phyloP scores from a whole-genome alignment of 2,329 filamentous ascomycete species.

The Clarireedia paspali region DNA sequence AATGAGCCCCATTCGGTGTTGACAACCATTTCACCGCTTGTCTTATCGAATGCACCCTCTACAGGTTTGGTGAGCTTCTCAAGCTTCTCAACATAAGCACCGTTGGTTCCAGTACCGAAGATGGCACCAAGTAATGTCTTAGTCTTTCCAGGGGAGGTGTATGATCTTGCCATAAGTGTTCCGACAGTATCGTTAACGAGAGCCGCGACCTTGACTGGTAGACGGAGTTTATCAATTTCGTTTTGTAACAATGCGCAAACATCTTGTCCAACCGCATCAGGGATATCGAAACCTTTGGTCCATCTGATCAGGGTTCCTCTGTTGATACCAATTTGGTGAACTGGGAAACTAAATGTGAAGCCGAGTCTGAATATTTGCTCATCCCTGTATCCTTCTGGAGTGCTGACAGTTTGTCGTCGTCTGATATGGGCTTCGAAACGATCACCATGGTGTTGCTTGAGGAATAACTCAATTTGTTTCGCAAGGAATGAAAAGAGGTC shows the following conservation, averaged over 20 bases:
- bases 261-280: constrained; percentile 89
- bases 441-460: constrained; percentile 79
- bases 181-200: constrained; percentile 97
- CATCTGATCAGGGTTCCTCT: constrained; percentile 89
- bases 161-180: constrained; percentile 94
- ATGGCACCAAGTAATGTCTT: constrained; percentile 90
- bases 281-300: constrained; percentile 98
- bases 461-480: constrained; percentile 82
- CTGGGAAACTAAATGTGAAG: constrained; percentile 98
- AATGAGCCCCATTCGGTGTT: constrained; percentile 99
- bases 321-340: constrained; percentile 91
- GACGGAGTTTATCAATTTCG: constrained; percentile 77
- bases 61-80: constrained; percentile 74
- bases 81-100: constrained; percentile 92
- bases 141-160: constrained; percentile 82
- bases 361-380: constrained; percentile 85
- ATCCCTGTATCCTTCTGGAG: constrained; percentile 52
- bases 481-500: constrained; percentile 91
- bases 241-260: constrained; percentile 83
- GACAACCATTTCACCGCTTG: constrained; percentile 90
- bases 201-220: constrained; percentile 91
- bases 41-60: constrained; percentile 63
- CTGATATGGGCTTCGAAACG: constrained; percentile 68
- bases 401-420: constrained; percentile 54
- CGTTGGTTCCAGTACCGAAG: constrained; percentile 95